Evolutionary conservation across 352 stramenopile genomes (phyloP), one percentile per base, ranked within the genome.

Genomic region (Phytopythium boreale): DNA sequence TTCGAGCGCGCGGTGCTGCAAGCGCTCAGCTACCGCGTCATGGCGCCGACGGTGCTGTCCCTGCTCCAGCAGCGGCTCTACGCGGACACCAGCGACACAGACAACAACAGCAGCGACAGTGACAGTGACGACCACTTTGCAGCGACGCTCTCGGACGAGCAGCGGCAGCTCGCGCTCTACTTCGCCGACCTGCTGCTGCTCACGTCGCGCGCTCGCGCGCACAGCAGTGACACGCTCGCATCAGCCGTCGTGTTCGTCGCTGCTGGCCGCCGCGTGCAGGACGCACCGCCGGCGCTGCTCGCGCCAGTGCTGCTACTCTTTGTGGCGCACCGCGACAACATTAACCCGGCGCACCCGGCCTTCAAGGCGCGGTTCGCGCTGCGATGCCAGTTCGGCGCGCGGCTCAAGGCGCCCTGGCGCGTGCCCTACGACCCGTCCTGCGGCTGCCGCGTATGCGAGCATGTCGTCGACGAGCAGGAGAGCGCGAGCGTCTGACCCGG

Each of bases 311-410:
- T 90, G 31, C 64, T 88, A 24, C 67, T 90, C 31, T 89, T 83
- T 47, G 76, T 89, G 11, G 72, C 77, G 12, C 82, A 90, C 43
- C 75, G 76, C 19, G 80, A 90, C 68, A 87, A 84, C 52, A 88
- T 90, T 58, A 84, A 90, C 63, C 72, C 79, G n/a, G 71, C 64
- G 27, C 78, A 88, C 55, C 7, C 61, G 0, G 66, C 72, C 24
- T 88, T 70, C 65, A 82, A 84, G 66, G 64, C 71, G 24, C 87
- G 79, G 78, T 88, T 89, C 47, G 82, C 82, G n/a, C 55, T 90
- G 41, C 82, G 82, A 20, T 90, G 82, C 51, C 74, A 82, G 53
- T 88, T 87, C 67, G 80, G 80, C 19, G 56, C 66, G 29, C 72
- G 72, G 52, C 63, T 90, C 10, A 56, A 53, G 6, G 64, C 75